Base-by-base conservation (phyloP, 208 protist species). In the Vickermania spadyakhi region DNA sequence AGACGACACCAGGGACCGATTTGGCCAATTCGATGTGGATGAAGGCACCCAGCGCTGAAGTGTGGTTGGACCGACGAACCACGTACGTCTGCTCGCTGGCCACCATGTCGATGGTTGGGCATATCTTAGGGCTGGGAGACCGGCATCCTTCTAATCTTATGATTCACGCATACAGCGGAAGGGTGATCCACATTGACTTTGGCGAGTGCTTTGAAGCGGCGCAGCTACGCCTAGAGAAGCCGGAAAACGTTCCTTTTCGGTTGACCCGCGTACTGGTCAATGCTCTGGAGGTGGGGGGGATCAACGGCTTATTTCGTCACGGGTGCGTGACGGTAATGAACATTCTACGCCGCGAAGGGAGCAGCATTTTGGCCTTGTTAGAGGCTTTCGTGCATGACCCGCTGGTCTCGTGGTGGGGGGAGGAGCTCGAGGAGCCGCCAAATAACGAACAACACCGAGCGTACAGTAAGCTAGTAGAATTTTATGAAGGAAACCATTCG, bases 191-290 rank as follows among this genome's bases (percentile, higher is more conserved):
- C 86, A 99, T 99, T 75, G 99, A 99, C 88, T 99, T 99, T 84
- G 99, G 99, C 68, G 99, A 99, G 75, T 99, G 99, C 75, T 99
- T 99, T 75, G 99, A 99, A 68, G 97, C 98, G 7, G 98, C 98
- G 1, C 97, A 99, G 84, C 79, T 92, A 14, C 75, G 99, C 54
- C 94, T 97, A 26, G 96, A 98, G 29, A 99, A 96, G 61, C 98
- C 99, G 1, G 99, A 99, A 75, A 97, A 96, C 58, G 92, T 99
- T 14, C 99, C 99, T 1, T 99, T 99, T 91, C 89, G 99, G 7
- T 90, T 99, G 11, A 99, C 99, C 11, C 89, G 98, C 30, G 99
- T 99, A 97, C 85, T 99, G 3, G 87, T 99, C 50, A 98, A 99
- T 57, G 98, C 98, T 18, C 99, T 99, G 98, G 98, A 99, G 80